These are phyloP conservation scores for Psilocybe cubensis DNA, from an alignment of 768 basidiomycete species.

Conservation along the genomic window DNA sequence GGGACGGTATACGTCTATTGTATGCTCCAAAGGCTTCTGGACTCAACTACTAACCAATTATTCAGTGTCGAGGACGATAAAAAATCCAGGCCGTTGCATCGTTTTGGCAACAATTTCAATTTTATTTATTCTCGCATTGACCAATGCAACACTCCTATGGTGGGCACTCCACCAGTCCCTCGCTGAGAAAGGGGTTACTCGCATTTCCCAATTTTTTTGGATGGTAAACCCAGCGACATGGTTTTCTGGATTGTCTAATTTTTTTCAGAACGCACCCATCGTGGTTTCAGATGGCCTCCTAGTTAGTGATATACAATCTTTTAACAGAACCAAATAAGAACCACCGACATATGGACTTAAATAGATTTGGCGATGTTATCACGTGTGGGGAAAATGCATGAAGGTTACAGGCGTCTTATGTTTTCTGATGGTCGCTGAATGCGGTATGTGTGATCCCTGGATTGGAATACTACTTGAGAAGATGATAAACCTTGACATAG, in stretches of 20 bases:
- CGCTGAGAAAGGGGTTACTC: neutral
- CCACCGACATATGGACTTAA: neutral
- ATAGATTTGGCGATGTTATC: neutral
- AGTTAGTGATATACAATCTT: neutral
- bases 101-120: neutral
- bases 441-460: neutral
- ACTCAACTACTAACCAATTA: neutral
- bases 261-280: neutral
- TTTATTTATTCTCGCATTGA: neutral
- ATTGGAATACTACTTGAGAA: no score
- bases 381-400: neutral
- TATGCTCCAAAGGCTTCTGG: neutral
- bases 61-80: neutral
- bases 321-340: neutral
- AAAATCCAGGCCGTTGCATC: neutral
- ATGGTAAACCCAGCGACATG: neutral
- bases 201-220: neutral
- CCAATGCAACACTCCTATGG: neutral
- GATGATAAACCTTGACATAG: no score
- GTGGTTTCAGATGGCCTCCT: neutral
- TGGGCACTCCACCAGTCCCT: neutral
- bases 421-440: neutral
- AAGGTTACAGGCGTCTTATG: neutral
- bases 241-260: neutral
- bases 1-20: neutral